Percentiles rank a stretch among this genome's conserved stretches.
Evolutionary conservation across 1,284 basidiomycete species (phyloP).

Genomic region (Ceratobasidium sp.): DNA sequence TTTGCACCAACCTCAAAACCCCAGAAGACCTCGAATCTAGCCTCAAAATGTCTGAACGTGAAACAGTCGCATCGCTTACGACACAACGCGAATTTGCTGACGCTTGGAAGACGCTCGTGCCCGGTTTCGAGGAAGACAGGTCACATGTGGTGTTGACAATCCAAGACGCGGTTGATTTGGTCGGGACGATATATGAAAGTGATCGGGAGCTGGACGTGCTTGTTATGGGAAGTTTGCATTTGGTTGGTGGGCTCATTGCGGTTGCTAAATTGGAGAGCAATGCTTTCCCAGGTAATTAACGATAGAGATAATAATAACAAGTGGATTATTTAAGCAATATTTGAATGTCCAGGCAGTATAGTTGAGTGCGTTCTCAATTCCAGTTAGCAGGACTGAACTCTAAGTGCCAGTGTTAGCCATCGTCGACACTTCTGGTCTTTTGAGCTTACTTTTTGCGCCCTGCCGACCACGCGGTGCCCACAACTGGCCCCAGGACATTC

Average conservation of each 20-base stretch:
- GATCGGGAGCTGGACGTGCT: slow-evolving; percentile 66
- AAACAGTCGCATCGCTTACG: slow-evolving; percentile 70
- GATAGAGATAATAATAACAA: background rate
- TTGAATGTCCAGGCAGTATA: no score
- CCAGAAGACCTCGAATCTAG: slow-evolving; percentile 59
- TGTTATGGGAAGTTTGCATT: slow-evolving; percentile 90
- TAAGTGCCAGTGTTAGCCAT: no score
- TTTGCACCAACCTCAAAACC: slow-evolving; percentile 91
- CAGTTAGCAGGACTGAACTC: no score
- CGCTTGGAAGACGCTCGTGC: slow-evolving; percentile 73
- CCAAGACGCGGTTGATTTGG: slow-evolving; percentile 79
- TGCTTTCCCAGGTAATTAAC: background rate
- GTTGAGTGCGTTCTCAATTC: no score
- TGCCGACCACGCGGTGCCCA: no score
- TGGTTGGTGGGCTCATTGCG: slow-evolving; percentile 94
- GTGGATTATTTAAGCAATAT: background rate
- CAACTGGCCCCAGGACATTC: background rate
- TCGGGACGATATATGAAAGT: slow-evolving; percentile 56
- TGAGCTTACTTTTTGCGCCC: no score
- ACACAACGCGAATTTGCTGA: slow-evolving; percentile 77
- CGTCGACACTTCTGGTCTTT: no score
- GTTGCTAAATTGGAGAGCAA: slow-evolving; percentile 74
- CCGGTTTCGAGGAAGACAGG: slow-evolving; percentile 63
- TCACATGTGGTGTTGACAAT: slow-evolving; percentile 87
- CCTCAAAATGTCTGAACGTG: slow-evolving; percentile 65